Conservation (phyloP, 352 stramenopile genomes). For the Globisporangium cylindrosporum region DNA sequence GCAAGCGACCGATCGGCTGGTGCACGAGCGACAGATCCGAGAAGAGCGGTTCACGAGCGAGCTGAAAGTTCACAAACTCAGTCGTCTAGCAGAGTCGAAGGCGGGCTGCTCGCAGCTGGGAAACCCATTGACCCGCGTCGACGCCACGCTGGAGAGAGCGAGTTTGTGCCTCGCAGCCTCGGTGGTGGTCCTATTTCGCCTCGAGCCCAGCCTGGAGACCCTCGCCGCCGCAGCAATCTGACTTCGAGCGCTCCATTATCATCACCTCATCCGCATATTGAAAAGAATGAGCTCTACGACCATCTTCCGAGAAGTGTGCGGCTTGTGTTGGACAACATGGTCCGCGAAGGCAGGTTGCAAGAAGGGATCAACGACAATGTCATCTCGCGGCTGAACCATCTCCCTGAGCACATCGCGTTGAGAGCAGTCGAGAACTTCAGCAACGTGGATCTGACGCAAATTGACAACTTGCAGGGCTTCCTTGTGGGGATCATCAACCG, state of each 20-base stretch:
- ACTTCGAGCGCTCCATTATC: slow-evolving; percentile 15
- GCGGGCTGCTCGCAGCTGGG: slow-evolving; percentile 6
- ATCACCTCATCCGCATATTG: slow-evolving; percentile 8
- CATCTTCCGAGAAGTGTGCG: slow-evolving; percentile 45
- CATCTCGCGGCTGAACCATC: slow-evolving; percentile 58
- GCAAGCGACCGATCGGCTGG: slow-evolving; percentile 1
- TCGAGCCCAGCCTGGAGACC: slow-evolving; percentile 18
- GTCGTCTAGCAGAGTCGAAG: background rate
- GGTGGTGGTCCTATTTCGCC: background rate
- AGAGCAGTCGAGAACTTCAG: slow-evolving; percentile 76
- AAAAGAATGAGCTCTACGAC: slow-evolving; percentile 56
- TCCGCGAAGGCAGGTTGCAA: slow-evolving; percentile 43
- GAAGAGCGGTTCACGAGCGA: slow-evolving; percentile 7
- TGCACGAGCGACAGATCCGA: slow-evolving; percentile 23
- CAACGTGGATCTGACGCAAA: slow-evolving; percentile 67
- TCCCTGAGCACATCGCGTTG: slow-evolving; percentile 62
- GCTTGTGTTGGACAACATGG: slow-evolving; percentile 54
- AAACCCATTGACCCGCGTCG: slow-evolving; percentile 36
- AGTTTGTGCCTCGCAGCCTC: slow-evolving; percentile 5
- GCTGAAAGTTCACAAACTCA: background rate
- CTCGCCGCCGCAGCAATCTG: slow-evolving; percentile 33
- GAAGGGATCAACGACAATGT: slow-evolving; percentile 79
- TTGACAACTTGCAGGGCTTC: slow-evolving; percentile 80
- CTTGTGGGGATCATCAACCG: slow-evolving; percentile 84
- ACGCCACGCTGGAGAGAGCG: slow-evolving; percentile 20